Percentiles rank a stretch among this genome's conserved stretches.
These are phyloP conservation scores for Corymbia citriodora DNA, from an alignment of 441 rosid species.

Conservation along the genomic window DNA sequence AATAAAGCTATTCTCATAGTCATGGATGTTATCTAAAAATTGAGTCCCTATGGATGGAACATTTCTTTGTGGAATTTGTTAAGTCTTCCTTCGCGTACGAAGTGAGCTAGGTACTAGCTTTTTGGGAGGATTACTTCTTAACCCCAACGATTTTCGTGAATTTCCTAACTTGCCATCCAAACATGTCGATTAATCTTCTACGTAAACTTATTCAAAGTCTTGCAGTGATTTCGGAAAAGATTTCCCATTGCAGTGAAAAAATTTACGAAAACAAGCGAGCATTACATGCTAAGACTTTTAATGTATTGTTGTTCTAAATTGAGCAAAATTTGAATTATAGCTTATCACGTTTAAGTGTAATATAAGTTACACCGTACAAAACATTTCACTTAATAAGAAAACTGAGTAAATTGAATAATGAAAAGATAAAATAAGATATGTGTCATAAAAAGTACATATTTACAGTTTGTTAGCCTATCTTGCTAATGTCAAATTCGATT, in stretches of 20 bases:
- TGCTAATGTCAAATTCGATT: not conserved
- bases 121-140: not conserved
- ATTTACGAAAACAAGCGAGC: not conserved
- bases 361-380: not conserved
- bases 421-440: not conserved
- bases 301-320: not conserved
- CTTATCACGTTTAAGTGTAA: accelerated
- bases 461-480: not conserved
- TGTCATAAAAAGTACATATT: not conserved
- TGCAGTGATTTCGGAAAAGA: not conserved
- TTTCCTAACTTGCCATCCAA: not conserved
- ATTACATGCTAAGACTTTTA: not conserved
- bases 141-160: not conserved
- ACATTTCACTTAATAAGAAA: too few relatives aligned
- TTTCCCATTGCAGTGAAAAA: not conserved
- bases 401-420: not conserved
- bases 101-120: not conserved
- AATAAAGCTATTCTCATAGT: not conserved
- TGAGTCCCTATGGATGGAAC: not conserved
- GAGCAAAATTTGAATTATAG: not conserved
- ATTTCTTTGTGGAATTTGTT: too few relatives aligned
- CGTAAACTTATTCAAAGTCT: not conserved
- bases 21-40: not conserved
- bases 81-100: not conserved
- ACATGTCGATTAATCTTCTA: too few relatives aligned